phyloP scores from a whole-genome alignment of 345 rosid species.

The Eucalyptus coolabah region DNA sequence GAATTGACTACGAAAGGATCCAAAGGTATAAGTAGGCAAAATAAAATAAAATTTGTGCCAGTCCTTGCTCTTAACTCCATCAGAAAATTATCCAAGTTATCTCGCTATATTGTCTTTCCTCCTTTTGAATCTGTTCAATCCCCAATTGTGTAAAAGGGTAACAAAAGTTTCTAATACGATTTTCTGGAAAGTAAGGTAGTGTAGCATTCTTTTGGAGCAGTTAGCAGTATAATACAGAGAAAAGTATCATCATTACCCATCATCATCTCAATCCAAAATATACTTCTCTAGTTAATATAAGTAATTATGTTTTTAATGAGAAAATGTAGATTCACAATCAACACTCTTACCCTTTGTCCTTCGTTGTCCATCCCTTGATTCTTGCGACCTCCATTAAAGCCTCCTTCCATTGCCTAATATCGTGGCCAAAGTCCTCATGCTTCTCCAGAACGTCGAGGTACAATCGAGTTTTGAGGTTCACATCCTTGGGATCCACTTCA shows the following conservation, averaged over 20 bases:
- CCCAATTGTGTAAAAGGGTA: background rate
- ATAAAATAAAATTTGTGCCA: background rate
- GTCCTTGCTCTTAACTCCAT: background rate
- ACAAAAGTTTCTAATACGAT: background rate
- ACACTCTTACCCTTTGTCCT: background rate
- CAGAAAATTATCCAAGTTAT: background rate
- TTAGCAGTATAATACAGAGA: no score
- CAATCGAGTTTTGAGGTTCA: background rate
- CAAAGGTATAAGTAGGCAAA: background rate
- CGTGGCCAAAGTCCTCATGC: background rate
- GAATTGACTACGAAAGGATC: background rate
- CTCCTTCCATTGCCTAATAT: background rate
- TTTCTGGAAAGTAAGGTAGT: background rate
- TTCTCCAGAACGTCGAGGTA: background rate
- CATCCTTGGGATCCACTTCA: background rate
- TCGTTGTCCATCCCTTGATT: background rate
- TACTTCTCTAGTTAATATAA: background rate
- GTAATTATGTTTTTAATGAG: background rate
- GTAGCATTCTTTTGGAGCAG: no score
- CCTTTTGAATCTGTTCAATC: background rate
- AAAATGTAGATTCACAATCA: accelerated
- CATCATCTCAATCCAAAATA: background rate
- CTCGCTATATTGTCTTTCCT: background rate
- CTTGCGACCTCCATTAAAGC: background rate
- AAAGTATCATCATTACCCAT: no score